These are phyloP conservation scores for Fraxinus platypoda DNA, from an alignment of 305 asterid genomes.

Conservation along the genomic window DNA sequence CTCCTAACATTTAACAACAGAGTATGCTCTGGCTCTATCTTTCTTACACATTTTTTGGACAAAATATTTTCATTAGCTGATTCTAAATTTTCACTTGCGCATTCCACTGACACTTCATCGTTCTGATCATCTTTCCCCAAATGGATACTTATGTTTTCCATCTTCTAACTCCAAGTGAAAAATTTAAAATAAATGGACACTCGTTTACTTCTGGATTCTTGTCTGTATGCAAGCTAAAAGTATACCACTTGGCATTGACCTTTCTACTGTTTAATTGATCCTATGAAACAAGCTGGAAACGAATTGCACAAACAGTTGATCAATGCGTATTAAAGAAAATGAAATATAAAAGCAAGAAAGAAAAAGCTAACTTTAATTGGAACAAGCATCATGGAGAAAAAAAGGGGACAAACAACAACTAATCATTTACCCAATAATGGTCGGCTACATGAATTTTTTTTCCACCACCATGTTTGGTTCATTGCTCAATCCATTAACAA, in stretches of 20 bases:
- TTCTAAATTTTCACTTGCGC: slow-evolving; percentile 32
- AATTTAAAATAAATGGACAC: slow-evolving; percentile 23
- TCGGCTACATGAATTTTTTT: too few relatives aligned
- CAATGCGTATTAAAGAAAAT: background rate
- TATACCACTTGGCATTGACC: slow-evolving; percentile 1
- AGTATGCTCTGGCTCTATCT: slow-evolving; percentile 27
- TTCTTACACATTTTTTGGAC: slow-evolving; percentile 24
- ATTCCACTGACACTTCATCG: slow-evolving; percentile 28
- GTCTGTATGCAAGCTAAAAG: background rate
- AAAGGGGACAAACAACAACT: too few relatives aligned
- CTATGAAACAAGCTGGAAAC: slow-evolving; percentile 22
- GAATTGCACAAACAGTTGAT: background rate
- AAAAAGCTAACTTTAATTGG: background rate
- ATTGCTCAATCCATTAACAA: too few relatives aligned
- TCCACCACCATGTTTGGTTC: too few relatives aligned
- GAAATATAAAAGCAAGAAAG: background rate
- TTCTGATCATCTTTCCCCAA: slow-evolving; percentile 33
- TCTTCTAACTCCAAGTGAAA: slow-evolving; percentile 35
- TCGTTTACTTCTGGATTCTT: slow-evolving; percentile 3
- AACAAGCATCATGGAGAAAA: background rate
- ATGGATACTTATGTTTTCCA: slow-evolving; percentile 28
- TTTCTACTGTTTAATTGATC: background rate
- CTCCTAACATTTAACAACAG: slow-evolving; percentile 35
- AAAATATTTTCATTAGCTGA: slow-evolving; percentile 32
- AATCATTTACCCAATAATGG: too few relatives aligned